Evolutionary conservation across 805 yeast genomes (phyloP), one percentile per base, ranked within the genome.

Genomic region (Candida xyloterini): DNA sequence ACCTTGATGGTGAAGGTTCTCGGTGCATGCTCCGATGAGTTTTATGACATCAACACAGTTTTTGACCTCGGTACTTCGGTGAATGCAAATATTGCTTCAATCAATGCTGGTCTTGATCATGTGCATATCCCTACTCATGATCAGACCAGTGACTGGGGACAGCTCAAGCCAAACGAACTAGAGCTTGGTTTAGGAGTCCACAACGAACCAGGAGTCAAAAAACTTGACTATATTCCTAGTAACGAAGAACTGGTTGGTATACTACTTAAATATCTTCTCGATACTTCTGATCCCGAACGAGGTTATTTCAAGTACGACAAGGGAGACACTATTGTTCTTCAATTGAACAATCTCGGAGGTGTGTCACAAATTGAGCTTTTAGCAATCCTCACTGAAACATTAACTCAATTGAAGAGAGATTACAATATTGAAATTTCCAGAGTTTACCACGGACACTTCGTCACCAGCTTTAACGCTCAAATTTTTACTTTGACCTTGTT

Each of bases 171-270:
- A 9, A 54, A 55, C 36, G 59, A 64, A 42, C 47, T 61, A 20
- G 70, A 65, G 35, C 47, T 64, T 20, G 68, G 70, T 7, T 47
- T 65, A 11, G 68, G 70, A 14, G 65, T 65, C 31, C 71, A 66
- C 42, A 66, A 65, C 43, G 71, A 66, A 44, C 68, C 68, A 0
- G 68, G 68, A 15, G 65, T 62, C 8, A 44, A 51, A 23, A 63
- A 62, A 41, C 32, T 61, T 10, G 52, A 58, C 16, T 38, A 49
- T 10, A 50, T 65, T 33, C 68, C 68, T 7, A 33, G 55, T 7
- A 64, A 60, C 33, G 68, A 63, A 38, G 62, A 52, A 23, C 50
- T 65, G 30, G 48, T 63, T 23, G 47, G 46, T 15, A 46, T 46
- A 5, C 43, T 65, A 44, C 51, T 64, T 30, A 43, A 47, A 25